Base-by-base conservation (phyloP, 768 basidiomycete genomes). In the Paxillus involutus region DNA sequence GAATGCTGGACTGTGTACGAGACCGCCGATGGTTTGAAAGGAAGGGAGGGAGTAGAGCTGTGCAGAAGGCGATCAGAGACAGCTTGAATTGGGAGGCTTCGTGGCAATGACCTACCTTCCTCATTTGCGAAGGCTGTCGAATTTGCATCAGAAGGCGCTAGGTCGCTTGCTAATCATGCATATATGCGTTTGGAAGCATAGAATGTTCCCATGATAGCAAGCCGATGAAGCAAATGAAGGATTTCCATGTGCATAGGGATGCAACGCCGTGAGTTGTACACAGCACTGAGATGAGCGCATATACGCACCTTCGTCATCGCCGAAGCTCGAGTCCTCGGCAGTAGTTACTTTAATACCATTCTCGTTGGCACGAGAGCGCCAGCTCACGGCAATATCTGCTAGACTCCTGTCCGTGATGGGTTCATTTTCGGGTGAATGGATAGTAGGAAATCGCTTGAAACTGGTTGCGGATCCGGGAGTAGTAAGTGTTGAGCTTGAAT, bases 361-460 rank as follows among this genome's bases (percentile, higher is more conserved):
- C 59, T 87, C 84, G 53, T 75, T 83, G 47, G 87, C 85, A 47
- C 87, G 76, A 30, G 80, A 83, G 52, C 88, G 79, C 89, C 89
- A 91, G 65, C 81, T 88, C 33, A 80, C 77, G 5, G 85, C 80
- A 37, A 84, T 78, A 65, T 86, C 83, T 14, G 82, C 80, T 21
- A 84, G 73, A 62, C 77, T 79, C 58, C 70, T 72, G 59, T 77
- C 75, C 59, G 45, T 14, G 36, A 48, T 13, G 7, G 21, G 16
- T 35, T 69, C 67, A 37, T 75, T 74, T 60, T 80, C 80, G 12
- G 77, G 80, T 16, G 80, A 83, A 32, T 66, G 60, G 19, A 73
- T 63, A 43, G 74, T 69, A 37, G 75, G 65, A 66, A 78, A 67
- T 49, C 75, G 78, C 58, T 79, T 78, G 47, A 72, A 57, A 57